Evolutionary conservation across 768 basidiomycete genomes (phyloP).

Genomic region (Trametopsis cervina): DNA sequence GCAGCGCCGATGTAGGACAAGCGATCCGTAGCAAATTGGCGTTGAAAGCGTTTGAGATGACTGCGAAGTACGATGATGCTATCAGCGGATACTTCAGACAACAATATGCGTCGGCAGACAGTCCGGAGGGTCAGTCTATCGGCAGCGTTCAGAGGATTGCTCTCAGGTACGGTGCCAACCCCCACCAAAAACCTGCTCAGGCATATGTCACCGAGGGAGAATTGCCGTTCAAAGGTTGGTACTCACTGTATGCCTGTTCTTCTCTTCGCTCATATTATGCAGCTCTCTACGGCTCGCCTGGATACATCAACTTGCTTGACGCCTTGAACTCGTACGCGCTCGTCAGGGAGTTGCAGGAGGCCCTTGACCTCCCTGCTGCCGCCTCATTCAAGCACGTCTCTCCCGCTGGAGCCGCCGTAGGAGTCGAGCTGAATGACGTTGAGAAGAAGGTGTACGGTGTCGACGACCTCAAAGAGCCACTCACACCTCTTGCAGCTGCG

Average conservation of each 20-base stretch:
- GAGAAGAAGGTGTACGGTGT: slow-evolving; percentile 96
- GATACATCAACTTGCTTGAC: slow-evolving; percentile 97
- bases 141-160: slow-evolving; percentile 77
- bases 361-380: slow-evolving; percentile 85
- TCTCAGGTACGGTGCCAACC: slow-evolving; percentile 94
- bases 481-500: slow-evolving; percentile 85
- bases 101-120: slow-evolving; percentile 84
- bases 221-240: slow-evolving; percentile 87
- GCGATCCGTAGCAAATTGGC: slow-evolving; percentile 73
- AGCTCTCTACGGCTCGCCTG: slow-evolving; percentile 92
- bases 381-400: slow-evolving; percentile 99
- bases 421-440: slow-evolving; percentile 68
- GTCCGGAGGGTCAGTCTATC: slow-evolving; percentile 51
- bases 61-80: slow-evolving; percentile 89
- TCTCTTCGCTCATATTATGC: background rate
- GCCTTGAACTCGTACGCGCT: slow-evolving; percentile 96
- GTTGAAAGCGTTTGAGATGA: slow-evolving; percentile 96
- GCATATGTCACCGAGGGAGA: slow-evolving; percentile 86
- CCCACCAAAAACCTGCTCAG: slow-evolving; percentile 97
- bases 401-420: slow-evolving; percentile 94
- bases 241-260: background rate
- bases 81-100: slow-evolving; percentile 96
- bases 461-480: slow-evolving; percentile 85
- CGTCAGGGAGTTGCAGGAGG: slow-evolving; percentile 88
- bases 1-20: slow-evolving; percentile 69